Evolutionary conservation across 2,329 filamentous ascomycete genomes (phyloP).

Genomic region (Akanthomyces uredinophilus): DNA sequence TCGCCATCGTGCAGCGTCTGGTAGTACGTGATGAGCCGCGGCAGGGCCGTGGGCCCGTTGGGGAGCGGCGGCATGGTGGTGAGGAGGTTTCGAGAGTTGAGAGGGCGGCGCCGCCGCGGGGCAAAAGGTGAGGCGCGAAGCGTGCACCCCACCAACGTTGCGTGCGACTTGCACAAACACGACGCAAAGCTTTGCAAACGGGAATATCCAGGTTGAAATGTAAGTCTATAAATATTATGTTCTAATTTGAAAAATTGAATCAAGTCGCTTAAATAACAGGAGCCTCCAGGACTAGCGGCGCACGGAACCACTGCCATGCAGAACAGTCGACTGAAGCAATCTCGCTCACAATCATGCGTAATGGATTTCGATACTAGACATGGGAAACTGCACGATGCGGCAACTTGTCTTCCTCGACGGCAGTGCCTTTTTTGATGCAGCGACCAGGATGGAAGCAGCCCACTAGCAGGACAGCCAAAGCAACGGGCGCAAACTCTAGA

Average conservation of each 20-base stretch:
- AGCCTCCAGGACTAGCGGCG: background rate
- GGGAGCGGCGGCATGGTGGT: constrained; percentile 29
- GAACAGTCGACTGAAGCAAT: background rate
- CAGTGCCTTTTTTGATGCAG: constrained; percentile 20
- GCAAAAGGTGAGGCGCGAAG: background rate
- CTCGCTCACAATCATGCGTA: background rate
- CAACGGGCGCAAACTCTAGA: constrained; percentile 51
- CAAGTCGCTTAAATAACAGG: background rate
- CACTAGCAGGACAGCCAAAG: constrained; percentile 42
- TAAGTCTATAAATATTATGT: background rate
- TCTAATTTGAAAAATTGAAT: background rate
- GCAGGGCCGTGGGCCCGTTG: constrained; percentile 28
- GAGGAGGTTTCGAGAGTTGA: background rate
- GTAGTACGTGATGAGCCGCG: constrained; percentile 48
- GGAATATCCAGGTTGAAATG: background rate
- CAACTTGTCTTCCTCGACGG: background rate
- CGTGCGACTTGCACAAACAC: background rate
- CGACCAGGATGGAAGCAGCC: constrained; percentile 40
- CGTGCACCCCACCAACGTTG: background rate
- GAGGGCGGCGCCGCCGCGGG: background rate
- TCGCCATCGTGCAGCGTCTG: constrained; percentile 47
- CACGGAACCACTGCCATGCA: background rate
- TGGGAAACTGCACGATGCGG: background rate
- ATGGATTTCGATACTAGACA: background rate
- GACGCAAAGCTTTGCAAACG: background rate